Conservation (phyloP, 768 basidiomycete species). For the Naematelia encephala region DNA sequence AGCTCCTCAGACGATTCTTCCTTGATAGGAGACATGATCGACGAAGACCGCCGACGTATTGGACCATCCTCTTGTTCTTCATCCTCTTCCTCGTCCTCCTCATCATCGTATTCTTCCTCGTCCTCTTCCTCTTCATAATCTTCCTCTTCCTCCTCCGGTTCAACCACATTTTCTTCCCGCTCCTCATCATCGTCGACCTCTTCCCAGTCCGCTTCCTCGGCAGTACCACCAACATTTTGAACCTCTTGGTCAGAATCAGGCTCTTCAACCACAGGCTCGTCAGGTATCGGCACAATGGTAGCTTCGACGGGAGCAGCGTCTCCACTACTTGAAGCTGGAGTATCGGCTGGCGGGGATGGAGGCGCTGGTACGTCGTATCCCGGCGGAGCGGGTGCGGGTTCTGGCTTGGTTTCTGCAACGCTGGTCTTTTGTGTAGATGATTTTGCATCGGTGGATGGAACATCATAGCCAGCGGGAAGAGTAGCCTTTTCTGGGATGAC, state of each 20-base stretch:
- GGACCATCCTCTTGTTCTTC: constrained; percentile 7
- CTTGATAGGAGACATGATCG: constrained; percentile 24
- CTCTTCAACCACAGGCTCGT: constrained; percentile 5
- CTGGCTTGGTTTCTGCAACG: not conserved
- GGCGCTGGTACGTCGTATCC: not conserved
- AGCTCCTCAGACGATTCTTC: constrained; percentile 22
- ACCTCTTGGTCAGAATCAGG: not conserved
- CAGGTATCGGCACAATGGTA: too few relatives aligned
- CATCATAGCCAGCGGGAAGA: constrained; percentile 7
- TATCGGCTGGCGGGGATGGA: not conserved
- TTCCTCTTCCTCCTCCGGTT: constrained; percentile 14
- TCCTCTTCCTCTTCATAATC: constrained; percentile 21
- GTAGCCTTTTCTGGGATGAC: not conserved
- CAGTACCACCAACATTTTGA: not conserved
- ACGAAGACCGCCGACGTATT: constrained; percentile 1
- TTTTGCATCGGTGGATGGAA: not conserved
- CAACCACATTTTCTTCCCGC: constrained; percentile 6
- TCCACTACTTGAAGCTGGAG: not conserved
- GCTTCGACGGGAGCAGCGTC: not conserved
- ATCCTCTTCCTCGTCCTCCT: constrained; percentile 14
- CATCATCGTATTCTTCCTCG: constrained; percentile 22
- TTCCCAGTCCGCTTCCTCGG: constrained; percentile 3
- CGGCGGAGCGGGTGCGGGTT: constrained; percentile 4
- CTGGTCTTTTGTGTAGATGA: not conserved
- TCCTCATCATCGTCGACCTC: constrained; percentile 5